phyloP scores from a whole-genome alignment of 1,284 basidiomycete genomes.

The Papiliotrema nemorosa region DNA sequence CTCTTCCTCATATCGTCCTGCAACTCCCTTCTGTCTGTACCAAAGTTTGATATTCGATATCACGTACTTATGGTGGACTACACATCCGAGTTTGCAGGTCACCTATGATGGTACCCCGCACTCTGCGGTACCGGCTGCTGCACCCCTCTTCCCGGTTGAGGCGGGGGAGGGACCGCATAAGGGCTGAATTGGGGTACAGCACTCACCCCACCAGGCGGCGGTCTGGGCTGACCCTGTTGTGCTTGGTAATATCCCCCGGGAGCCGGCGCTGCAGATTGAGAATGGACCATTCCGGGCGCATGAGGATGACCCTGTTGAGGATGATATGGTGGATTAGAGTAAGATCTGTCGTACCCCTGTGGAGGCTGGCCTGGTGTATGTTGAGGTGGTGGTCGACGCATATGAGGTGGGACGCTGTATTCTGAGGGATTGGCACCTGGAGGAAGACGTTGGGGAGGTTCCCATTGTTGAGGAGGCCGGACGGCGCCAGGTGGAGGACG shows the following conservation, averaged over 20 bases:
- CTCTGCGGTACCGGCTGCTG: neutral
- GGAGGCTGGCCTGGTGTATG: neutral
- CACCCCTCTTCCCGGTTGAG: neutral
- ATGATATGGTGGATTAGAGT: neutral
- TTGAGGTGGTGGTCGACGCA: neutral
- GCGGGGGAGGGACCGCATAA: neutral
- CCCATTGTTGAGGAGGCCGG: slow-evolving; percentile 8
- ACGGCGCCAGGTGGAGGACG: slow-evolving; percentile 3
- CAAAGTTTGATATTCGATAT: too few species aligned
- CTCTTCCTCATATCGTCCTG: too few species aligned
- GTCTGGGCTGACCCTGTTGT: neutral
- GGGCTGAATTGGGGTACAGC: neutral
- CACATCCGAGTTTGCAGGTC: too few species aligned
- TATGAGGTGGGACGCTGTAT: too few species aligned
- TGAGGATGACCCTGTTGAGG: neutral
- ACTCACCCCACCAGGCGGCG: neutral
- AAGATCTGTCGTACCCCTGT: neutral
- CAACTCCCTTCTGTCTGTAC: too few species aligned
- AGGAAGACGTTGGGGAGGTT: slow-evolving; percentile 22
- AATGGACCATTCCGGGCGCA: neutral
- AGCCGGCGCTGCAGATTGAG: neutral
- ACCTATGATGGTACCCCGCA: neutral
- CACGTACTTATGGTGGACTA: too few species aligned
- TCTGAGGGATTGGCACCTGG: slow-evolving; percentile 17
- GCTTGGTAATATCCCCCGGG: neutral